Percentiles rank a stretch among this genome's conserved stretches.
Evolutionary conservation across 2,329 filamentous ascomycete species (phyloP).

Genomic region (Colletotrichum lupini): DNA sequence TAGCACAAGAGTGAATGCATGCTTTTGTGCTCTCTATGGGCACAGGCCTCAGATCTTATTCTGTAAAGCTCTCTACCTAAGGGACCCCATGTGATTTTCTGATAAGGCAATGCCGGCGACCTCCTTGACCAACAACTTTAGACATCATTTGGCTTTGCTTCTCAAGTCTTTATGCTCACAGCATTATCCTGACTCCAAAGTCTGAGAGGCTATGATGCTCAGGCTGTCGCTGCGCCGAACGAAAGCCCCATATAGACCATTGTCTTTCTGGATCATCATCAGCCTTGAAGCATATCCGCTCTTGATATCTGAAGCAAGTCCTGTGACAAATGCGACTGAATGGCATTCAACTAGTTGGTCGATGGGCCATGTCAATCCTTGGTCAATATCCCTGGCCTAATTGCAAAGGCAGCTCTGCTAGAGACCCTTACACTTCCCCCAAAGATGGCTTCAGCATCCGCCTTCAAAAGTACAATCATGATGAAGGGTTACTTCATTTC

Average conservation of each 20-base stretch:
- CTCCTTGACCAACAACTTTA: too few species aligned
- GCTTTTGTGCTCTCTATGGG: neutral
- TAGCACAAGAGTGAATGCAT: neutral
- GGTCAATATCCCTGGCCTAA: neutral
- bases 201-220: neutral
- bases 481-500: slow-evolving; percentile 31
- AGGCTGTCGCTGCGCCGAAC: neutral
- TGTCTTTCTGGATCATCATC: neutral
- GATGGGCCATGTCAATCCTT: neutral
- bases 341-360: neutral
- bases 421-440: neutral
- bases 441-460: neutral
- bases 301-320: neutral
- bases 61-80: neutral
- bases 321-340: neutral
- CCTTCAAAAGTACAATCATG: neutral
- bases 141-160: neutral
- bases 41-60: neutral
- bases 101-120: too few species aligned
- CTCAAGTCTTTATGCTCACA: neutral
- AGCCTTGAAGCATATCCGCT: too few species aligned
- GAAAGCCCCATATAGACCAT: neutral
- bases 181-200: neutral
- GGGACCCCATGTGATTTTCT: neutral
- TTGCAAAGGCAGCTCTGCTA: neutral